Evolutionary conservation across 1,284 basidiomycete species (phyloP).

Genomic region (Tetrapyrgos nigripes): DNA sequence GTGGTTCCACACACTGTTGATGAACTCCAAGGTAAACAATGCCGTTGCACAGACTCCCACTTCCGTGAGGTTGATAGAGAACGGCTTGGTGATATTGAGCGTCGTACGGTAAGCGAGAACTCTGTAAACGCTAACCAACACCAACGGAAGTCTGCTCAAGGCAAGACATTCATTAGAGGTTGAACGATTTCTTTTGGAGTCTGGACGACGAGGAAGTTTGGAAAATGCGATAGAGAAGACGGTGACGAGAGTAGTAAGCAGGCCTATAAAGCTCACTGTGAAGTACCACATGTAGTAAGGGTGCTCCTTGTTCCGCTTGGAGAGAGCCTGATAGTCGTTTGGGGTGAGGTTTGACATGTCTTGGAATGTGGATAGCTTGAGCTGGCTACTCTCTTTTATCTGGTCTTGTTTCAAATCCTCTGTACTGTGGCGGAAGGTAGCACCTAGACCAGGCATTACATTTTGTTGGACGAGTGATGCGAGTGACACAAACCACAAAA

Average conservation of each 20-base stretch:
- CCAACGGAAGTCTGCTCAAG: slow-evolving; percentile 39
- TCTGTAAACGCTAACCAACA: slow-evolving; percentile 50
- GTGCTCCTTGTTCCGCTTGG: slow-evolving; percentile 27
- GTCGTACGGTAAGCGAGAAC: slow-evolving; percentile 58
- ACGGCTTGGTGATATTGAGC: slow-evolving; percentile 39
- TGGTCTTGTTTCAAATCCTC: too few relatives aligned
- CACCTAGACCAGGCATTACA: too few relatives aligned
- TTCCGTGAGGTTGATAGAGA: slow-evolving; percentile 55
- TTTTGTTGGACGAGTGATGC: too few relatives aligned
- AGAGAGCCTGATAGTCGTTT: neutral
- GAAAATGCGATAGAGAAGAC: slow-evolving; percentile 28
- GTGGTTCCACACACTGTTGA: slow-evolving; percentile 47
- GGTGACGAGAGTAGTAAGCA: slow-evolving; percentile 42
- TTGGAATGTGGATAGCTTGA: too few relatives aligned
- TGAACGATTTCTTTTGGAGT: neutral
- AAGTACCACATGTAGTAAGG: slow-evolving; percentile 46
- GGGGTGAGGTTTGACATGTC: too few relatives aligned
- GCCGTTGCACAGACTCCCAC: slow-evolving; percentile 47
- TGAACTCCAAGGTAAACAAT: slow-evolving; percentile 54
- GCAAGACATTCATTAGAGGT: slow-evolving; percentile 21
- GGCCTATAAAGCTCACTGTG: slow-evolving; percentile 39
- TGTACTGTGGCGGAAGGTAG: too few relatives aligned
- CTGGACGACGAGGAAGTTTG: slow-evolving; percentile 27
- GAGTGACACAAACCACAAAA: too few relatives aligned
- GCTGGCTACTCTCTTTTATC: too few relatives aligned